A percentile compares a stretch with the other conserved stretches of the same genome.
phyloP scores from a whole-genome alignment of 371 early-diverging fungal genomes.

The Mucor irregularis region DNA sequence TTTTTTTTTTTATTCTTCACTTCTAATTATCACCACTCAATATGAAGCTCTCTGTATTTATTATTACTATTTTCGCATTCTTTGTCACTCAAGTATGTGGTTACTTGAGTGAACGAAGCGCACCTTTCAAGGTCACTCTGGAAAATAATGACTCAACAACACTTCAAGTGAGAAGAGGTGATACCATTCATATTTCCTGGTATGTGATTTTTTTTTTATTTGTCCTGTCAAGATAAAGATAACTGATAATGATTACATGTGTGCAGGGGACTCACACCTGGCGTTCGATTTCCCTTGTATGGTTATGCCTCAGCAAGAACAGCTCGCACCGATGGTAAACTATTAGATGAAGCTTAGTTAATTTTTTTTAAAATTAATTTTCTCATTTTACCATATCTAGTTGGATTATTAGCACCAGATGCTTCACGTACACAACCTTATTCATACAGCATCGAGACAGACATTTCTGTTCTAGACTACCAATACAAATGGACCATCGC shows the following conservation, averaged over 20 bases:
- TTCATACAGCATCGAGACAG: conserved; percentile 7
- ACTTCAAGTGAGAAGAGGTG: conserved; percentile 1
- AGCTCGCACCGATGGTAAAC: conserved; percentile 19
- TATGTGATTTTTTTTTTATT: background rate
- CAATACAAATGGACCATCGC: conserved; percentile 14
- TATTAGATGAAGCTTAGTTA: background rate
- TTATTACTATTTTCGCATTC: background rate
- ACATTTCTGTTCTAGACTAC: conserved; percentile 8
- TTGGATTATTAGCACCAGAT: conserved; percentile 14
- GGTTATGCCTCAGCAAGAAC: conserved; percentile 25
- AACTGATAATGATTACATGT: background rate
- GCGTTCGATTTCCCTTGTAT: conserved; percentile 19
- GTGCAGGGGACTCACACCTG: conserved; percentile 19
- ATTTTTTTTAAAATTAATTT: background rate
- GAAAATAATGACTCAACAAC: background rate
- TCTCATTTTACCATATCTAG: conserved; percentile 6
- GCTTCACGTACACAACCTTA: conserved; percentile 13
- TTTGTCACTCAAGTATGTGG: background rate
- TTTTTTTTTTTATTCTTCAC: background rate
- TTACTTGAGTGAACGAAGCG: background rate
- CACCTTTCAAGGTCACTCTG: background rate
- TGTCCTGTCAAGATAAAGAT: background rate
- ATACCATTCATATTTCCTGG: conserved; percentile 11
- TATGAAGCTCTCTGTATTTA: background rate
- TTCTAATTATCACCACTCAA: background rate